Base-by-base conservation (phyloP, 2,329 filamentous ascomycete species). In the Cladosporium oxysporum region DNA sequence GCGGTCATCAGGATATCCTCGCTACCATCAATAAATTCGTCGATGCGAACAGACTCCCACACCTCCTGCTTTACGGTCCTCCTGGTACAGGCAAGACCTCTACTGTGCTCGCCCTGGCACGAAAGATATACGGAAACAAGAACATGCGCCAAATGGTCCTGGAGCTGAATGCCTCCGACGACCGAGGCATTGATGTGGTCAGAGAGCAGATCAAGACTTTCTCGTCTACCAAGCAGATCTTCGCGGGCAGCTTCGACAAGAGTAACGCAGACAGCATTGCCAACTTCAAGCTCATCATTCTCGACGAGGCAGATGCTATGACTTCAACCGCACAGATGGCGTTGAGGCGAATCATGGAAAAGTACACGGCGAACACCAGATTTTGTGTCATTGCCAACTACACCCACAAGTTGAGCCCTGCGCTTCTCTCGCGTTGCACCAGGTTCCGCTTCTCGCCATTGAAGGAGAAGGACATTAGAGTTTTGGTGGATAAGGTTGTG, bases 301-400 rank as follows among this genome's bases (percentile, higher is more conserved):
- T 99, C 5, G 95, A 99, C 78, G 95, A 99, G 82, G 95, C 95
- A n/a, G 95, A 99, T 78, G 95, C 95, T 63, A 99, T 99, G 95
- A 99, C 95, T n/a, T 91, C 92, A 63, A 96, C 94, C 0, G 95
- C 95, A 6, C 95, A 99, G 80, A 99, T 99, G 94, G 95, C 95
- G 0, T 83, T 99, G 64, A 87, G 95, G 68, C 85, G 95, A 58
- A 98, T 99, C 76, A 99, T 99, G 95, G 95, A 99, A 77, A 97
- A 97, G 81, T 99, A 99, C 82, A 99, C 95, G 0, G 91, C 91
- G 67, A 99, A 99, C 81, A 97, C 95, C 2, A 86, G 95, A 62
- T 99, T 99, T 81, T 98, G 94, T 81, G 92, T 99, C 76, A 98
- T 99, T 72, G 95, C 95, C 72, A 99, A 99, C 81, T 99, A 99